A percentile compares a stretch with the other conserved stretches of the same genome.
phyloP scores from a whole-genome alignment of 352 stramenopile genomes.

The Pythium scleroteichum region DNA sequence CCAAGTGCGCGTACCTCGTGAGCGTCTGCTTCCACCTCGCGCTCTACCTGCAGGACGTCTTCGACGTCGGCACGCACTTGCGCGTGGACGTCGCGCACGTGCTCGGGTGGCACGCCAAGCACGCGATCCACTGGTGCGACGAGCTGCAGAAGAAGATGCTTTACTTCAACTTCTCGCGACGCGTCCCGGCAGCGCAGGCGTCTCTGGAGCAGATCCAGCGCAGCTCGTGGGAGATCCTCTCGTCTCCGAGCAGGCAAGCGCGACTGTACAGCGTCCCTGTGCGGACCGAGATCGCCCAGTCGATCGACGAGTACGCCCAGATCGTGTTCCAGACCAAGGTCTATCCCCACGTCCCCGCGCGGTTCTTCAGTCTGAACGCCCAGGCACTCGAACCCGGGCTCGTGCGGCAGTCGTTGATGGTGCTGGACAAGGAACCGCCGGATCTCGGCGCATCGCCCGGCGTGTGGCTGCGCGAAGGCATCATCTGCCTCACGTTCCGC shows the following conservation, averaged over 20 bases:
- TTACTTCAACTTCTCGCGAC: constrained; percentile 11
- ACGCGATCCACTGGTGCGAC: constrained; percentile 10
- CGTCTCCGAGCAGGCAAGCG: background rate
- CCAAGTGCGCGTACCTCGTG: constrained; percentile 6
- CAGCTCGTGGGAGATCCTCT: constrained; percentile 8
- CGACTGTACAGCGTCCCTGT: constrained; percentile 15
- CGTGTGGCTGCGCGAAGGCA: constrained; percentile 14
- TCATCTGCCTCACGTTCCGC: constrained; percentile 13
- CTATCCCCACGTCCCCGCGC: constrained; percentile 4
- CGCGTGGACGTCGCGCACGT: constrained; percentile 9
- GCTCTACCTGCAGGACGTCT: background rate
- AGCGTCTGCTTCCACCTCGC: constrained; percentile 12
- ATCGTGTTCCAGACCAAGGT: constrained; percentile 11
- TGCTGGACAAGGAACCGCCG: constrained; percentile 2
- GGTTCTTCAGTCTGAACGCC: constrained; percentile 13
- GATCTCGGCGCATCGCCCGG: background rate
- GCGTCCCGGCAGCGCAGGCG: background rate
- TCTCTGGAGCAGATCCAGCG: constrained; percentile 6
- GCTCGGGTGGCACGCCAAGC: constrained; percentile 3
- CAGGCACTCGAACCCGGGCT: constrained; percentile 2
- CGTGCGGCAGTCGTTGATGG: constrained; percentile 8
- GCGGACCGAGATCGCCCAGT: constrained; percentile 1
- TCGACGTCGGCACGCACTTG: background rate
- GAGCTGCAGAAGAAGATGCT: constrained; percentile 7
- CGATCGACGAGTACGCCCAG: constrained; percentile 15